Conservation (phyloP, 768 basidiomycete genomes). For the Podaxis mareebaensis region DNA sequence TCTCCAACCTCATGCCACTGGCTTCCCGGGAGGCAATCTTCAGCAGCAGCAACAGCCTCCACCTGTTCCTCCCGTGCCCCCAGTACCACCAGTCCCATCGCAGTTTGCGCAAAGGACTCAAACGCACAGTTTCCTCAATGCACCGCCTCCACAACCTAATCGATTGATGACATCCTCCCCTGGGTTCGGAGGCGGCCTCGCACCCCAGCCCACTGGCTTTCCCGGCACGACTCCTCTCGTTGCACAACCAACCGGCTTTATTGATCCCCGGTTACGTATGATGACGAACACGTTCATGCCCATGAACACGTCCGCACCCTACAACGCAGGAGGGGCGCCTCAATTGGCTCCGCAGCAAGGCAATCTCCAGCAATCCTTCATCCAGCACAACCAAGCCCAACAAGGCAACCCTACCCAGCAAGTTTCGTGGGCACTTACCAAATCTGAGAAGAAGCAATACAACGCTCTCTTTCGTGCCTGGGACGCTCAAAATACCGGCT, state of each 20-base stretch:
- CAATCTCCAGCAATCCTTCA: slow-evolving; percentile 81
- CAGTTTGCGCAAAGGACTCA: slow-evolving; percentile 38
- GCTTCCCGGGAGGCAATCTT: slow-evolving; percentile 43
- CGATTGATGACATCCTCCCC: slow-evolving; percentile 62
- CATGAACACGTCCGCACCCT: slow-evolving; percentile 58
- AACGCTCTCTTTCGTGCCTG: slow-evolving; percentile 97
- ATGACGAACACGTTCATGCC: slow-evolving; percentile 96
- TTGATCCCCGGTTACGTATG: slow-evolving; percentile 83
- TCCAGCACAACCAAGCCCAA: slow-evolving; percentile 80
- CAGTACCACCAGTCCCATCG: slow-evolving; percentile 63
- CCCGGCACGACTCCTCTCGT: slow-evolving; percentile 46
- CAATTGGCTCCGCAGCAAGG: slow-evolving; percentile 69
- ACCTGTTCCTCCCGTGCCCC: slow-evolving; percentile 61
- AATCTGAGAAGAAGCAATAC: slow-evolving; percentile 94
- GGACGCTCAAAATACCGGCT: slow-evolving; percentile 80
- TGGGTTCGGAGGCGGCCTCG: slow-evolving; percentile 43
- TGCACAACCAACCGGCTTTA: slow-evolving; percentile 76
- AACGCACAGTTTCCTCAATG: slow-evolving; percentile 20
- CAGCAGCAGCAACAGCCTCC: slow-evolving; percentile 49
- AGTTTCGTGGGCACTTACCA: slow-evolving; percentile 84
- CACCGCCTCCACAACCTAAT: slow-evolving; percentile 42
- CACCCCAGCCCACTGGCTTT: slow-evolving; percentile 48
- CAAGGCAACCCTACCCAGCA: slow-evolving; percentile 65
- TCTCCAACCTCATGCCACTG: slow-evolving; percentile 54
- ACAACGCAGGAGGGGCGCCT: slow-evolving; percentile 58